Percentiles rank a stretch among this genome's conserved stretches.
These are phyloP conservation scores for Trematosphaeria pertusa DNA, from an alignment of 2,329 filamentous ascomycete genomes.

Conservation along the genomic window DNA sequence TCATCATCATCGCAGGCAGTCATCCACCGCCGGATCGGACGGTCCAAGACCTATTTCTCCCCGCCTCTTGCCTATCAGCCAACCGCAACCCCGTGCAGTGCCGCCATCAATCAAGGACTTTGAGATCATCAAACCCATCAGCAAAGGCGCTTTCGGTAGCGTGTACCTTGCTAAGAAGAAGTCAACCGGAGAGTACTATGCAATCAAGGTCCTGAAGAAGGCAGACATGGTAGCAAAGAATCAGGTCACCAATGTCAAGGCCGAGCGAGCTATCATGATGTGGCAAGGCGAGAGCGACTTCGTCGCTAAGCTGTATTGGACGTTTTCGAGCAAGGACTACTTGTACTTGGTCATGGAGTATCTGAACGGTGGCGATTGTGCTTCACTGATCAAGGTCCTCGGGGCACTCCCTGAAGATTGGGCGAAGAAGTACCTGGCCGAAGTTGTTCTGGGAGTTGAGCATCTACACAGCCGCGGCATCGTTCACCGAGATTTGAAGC, in stretches of 20 bases:
- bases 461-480: conserved; percentile 94
- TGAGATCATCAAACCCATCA: conserved; percentile 99
- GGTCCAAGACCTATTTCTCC: conserved; percentile 78
- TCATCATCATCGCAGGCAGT: conserved; percentile 84
- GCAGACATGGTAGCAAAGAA: conserved; percentile 99
- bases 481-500: conserved; percentile 95
- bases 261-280: conserved; percentile 99
- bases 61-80: conserved; percentile 75
- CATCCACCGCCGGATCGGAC: conserved; percentile 82
- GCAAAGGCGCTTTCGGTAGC: conserved; percentile 96
- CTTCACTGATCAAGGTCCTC: conserved; percentile 92
- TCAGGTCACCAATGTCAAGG: conserved; percentile 98
- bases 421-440: conserved; percentile 96
- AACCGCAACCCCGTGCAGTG: conserved; percentile 84
- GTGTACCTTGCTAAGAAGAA: conserved; percentile 99
- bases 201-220: conserved; percentile 98
- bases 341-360: conserved; percentile 99
- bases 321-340: conserved; percentile 98
- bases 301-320: conserved; percentile 99
- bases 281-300: conserved; percentile 99
- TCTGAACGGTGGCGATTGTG: conserved; percentile 95
- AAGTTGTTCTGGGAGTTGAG: conserved; percentile 96
- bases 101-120: conserved; percentile 99
- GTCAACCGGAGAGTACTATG: conserved; percentile 96
- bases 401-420: conserved; percentile 94